Evolutionary conservation across 345 rosid species (phyloP).

Genomic region (Laguncularia racemosa): DNA sequence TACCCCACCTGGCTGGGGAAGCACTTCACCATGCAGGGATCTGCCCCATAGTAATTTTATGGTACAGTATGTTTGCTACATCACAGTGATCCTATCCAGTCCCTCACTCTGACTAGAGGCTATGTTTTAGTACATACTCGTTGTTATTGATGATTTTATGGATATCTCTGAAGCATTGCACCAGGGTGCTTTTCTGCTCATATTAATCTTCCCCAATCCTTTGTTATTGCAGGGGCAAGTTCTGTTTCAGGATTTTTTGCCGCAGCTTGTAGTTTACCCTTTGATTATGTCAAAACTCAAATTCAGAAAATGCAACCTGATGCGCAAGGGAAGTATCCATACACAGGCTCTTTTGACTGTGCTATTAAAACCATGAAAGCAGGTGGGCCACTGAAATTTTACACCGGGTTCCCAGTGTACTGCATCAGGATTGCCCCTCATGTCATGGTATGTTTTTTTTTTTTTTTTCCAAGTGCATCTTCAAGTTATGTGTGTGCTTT

Average conservation of each 20-base stretch:
- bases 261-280: conserved; percentile 91
- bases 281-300: conserved; percentile 96
- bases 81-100: no score
- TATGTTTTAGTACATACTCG: no score
- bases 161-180: background rate
- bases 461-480: background rate
- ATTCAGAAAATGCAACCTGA: conserved; percentile 99
- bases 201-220: background rate
- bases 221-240: conserved; percentile 66
- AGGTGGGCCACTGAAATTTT: conserved; percentile 88
- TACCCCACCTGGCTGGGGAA: no score
- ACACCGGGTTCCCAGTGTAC: conserved; percentile 95
- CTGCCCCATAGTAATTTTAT: no score
- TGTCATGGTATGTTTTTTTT: conserved; percentile 63
- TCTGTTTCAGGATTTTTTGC: conserved; percentile 86
- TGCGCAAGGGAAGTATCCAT: conserved; percentile 85
- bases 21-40: no score
- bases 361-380: conserved; percentile 66
- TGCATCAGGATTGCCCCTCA: conserved; percentile 97
- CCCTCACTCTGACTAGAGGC: no score
- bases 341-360: conserved; percentile 87
- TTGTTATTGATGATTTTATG: no score
- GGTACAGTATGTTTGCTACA: no score
- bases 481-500: background rate
- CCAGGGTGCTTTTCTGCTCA: conserved; percentile 6